These are phyloP conservation scores for Pneumocystis oryctolagi DNA, from an alignment of 1,139 yeast species.

Conservation along the genomic window DNA sequence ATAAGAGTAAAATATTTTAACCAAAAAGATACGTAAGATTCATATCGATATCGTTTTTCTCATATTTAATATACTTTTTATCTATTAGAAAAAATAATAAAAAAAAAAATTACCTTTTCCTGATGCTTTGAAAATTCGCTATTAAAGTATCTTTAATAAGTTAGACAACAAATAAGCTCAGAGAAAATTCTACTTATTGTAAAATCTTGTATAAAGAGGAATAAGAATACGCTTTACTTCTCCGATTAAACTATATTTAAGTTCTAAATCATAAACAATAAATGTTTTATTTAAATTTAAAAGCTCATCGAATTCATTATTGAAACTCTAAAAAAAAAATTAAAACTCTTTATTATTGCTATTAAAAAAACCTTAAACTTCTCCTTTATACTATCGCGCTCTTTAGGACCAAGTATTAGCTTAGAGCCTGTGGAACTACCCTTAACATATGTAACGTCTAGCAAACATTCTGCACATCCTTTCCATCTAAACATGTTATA, in stretches of 20 bases:
- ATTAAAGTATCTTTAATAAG: slow-evolving; percentile 19
- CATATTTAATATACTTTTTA: slow-evolving; percentile 51
- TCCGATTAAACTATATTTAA: slow-evolving; percentile 44
- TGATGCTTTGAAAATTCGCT: slow-evolving; percentile 63
- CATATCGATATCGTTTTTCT: slow-evolving; percentile 26
- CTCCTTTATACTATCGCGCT: slow-evolving; percentile 72
- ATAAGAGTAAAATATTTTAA: not conserved
- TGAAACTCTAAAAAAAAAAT: slow-evolving; percentile 31
- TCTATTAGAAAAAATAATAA: not conserved
- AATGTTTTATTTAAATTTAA: slow-evolving; percentile 48
- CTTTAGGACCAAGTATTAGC: slow-evolving; percentile 41
- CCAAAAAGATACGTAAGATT: not conserved
- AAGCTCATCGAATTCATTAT: slow-evolving; percentile 67
- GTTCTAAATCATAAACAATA: slow-evolving; percentile 48
- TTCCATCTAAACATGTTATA: slow-evolving; percentile 64
- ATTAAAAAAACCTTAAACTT: slow-evolving; percentile 39
- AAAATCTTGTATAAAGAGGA: slow-evolving; percentile 72
- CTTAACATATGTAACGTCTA: slow-evolving; percentile 49
- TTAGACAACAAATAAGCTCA: not conserved
- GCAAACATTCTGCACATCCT: slow-evolving; percentile 54
- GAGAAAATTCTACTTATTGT: slow-evolving; percentile 42
- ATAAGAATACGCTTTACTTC: slow-evolving; percentile 54
- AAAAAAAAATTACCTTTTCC: slow-evolving; percentile 27
- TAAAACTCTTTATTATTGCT: not conserved
- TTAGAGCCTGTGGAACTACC: slow-evolving; percentile 30